phyloP scores from a whole-genome alignment of 768 basidiomycete species.

The Macrolepiota albuminosa region DNA sequence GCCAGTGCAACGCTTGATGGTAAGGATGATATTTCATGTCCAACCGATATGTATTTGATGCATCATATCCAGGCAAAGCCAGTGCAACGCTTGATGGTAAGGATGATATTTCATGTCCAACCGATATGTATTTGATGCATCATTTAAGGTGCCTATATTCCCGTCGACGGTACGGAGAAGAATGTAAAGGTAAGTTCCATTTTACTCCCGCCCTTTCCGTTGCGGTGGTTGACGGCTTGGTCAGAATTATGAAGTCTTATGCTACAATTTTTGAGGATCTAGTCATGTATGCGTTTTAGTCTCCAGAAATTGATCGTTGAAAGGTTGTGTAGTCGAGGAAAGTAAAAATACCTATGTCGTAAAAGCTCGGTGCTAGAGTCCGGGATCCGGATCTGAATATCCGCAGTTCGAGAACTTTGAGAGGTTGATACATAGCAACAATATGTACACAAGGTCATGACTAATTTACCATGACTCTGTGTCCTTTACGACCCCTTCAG shows the following conservation, averaged over 20 bases:
- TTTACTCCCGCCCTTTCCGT: not conserved
- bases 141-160: slow-evolving; percentile 49
- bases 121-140: too few relatives aligned
- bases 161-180: slow-evolving; percentile 49
- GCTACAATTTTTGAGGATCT: slow-evolving; percentile 21
- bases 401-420: not conserved
- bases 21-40: slow-evolving; percentile 13
- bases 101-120: slow-evolving; percentile 2
- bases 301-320: not conserved
- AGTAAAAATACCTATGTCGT: not conserved
- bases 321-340: not conserved
- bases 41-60: not conserved
- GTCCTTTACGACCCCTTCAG: too few relatives aligned
- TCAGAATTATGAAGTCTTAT: slow-evolving; percentile 35
- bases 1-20: slow-evolving; percentile 49
- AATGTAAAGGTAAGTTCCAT: slow-evolving; percentile 37
- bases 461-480: slow-evolving; percentile 36
- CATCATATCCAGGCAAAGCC: slow-evolving; percentile 56
- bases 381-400: too few relatives aligned
- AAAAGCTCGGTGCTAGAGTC: not conserved
- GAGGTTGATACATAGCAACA: not conserved
- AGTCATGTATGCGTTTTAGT: not conserved
- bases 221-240: not conserved
- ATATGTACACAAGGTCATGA: slow-evolving; percentile 2
- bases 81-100: slow-evolving; percentile 48